These are phyloP conservation scores for Penicillium paneum DNA, from an alignment of 2,329 filamentous ascomycete genomes.

Conservation along the genomic window DNA sequence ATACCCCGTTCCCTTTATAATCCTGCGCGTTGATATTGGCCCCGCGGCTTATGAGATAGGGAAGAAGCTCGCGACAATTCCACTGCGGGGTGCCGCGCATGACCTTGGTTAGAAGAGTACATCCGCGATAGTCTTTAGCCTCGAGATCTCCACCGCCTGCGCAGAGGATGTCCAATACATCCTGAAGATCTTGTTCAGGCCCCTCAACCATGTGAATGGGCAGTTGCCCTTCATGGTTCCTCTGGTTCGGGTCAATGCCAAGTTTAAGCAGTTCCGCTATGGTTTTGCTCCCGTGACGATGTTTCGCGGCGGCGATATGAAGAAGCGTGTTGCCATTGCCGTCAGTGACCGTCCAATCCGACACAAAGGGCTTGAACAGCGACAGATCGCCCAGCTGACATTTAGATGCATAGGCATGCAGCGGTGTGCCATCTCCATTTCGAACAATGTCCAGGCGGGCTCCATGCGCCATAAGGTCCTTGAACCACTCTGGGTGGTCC, in stretches of 20 bases:
- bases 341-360: slow-evolving; percentile 10
- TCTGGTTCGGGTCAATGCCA: not conserved
- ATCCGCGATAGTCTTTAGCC: slow-evolving; percentile 11
- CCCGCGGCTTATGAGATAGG: slow-evolving; percentile 10
- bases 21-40: slow-evolving; percentile 18
- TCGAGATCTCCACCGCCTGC: slow-evolving; percentile 18
- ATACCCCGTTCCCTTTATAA: slow-evolving; percentile 15
- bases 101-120: slow-evolving; percentile 7
- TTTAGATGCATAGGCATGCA: slow-evolving; percentile 11
- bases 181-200: not conserved
- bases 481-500: slow-evolving; percentile 1
- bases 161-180: slow-evolving; percentile 1
- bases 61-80: not conserved
- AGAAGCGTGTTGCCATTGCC: slow-evolving; percentile 18
- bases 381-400: slow-evolving; percentile 10
- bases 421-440: slow-evolving; percentile 9
- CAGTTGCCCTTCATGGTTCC: not conserved
- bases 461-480: slow-evolving; percentile 13
- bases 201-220: not conserved
- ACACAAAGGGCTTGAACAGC: slow-evolving; percentile 10
- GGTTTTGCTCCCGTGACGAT: not conserved
- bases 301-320: slow-evolving; percentile 7
- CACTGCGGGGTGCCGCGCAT: not conserved
- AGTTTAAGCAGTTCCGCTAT: not conserved
- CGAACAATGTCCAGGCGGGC: slow-evolving; percentile 12